Percentiles rank a stretch among this genome's conserved stretches.
These are phyloP conservation scores for Suillus lakei DNA, from an alignment of 768 basidiomycete genomes.

Conservation along the genomic window DNA sequence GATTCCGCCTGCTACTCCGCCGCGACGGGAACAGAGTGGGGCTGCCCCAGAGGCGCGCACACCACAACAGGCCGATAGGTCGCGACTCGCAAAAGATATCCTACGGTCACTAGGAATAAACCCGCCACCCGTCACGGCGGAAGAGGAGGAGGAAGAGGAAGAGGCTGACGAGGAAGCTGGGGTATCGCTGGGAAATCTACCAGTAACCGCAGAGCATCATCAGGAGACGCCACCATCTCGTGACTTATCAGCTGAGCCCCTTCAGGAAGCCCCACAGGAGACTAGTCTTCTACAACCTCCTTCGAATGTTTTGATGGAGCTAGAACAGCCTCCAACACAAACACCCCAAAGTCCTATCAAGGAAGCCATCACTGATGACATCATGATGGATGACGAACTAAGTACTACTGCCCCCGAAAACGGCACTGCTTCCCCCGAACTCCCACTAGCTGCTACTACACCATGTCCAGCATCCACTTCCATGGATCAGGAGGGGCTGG, in stretches of 20 bases:
- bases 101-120: conserved; percentile 51
- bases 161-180: not conserved
- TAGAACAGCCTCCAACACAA: not conserved
- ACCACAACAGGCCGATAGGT: conserved; percentile 51
- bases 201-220: not conserved
- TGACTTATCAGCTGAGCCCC: not conserved
- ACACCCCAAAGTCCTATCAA: not conserved
- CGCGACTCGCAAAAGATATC: conserved; percentile 59
- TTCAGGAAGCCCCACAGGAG: not conserved
- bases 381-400: conserved; percentile 3
- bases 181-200: not conserved
- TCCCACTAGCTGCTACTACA: not conserved
- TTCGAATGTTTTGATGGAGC: not conserved
- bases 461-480: not conserved
- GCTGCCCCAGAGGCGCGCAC: conserved; percentile 21
- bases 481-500: conserved; percentile 3
- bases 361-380: not conserved
- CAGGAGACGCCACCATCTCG: not conserved
- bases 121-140: not conserved
- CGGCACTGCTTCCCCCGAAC: not conserved
- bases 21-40: conserved; percentile 1
- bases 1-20: conserved; percentile 16
- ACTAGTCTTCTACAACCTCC: conserved; percentile 11
- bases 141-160: conserved; percentile 11
- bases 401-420: not conserved